Evolutionary conservation across 306 rosid genomes (phyloP), one percentile per base, ranked within the genome.

Genomic region (Medicago lupulina): DNA sequence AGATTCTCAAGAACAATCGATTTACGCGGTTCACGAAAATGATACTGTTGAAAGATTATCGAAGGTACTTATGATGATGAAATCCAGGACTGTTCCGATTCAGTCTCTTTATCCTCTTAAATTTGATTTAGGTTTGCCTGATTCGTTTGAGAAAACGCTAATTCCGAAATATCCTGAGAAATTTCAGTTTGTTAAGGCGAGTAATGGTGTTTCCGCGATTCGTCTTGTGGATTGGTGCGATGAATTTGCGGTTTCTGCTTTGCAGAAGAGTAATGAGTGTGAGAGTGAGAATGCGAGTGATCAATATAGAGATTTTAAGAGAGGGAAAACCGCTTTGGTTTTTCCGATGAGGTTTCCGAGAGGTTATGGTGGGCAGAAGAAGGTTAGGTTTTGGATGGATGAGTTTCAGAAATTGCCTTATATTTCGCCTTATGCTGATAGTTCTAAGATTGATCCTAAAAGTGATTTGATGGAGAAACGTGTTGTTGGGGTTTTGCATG

Each of bases 391-490:
- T 1, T 95, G 98, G 98, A 95, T 95, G 97, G 97, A 89, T 60
- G 97, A 90, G 85, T 95, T 92, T 81, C 96, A 92, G 40, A 90
- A 92, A 78, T 71, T 95, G 38, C 98, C 98, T 5, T 95, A 92
- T 61, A 73, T 92, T 39, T 90, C 97, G 4, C 98, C 98, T 0
- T 95, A 92, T 44, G 92, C 72, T 71, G 89, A 89, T 78, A 86
- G 89, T 1, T 72, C 79, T 16, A 86, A 75, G 8, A 85, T 95
- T 67, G 97, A 90, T 70, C 97, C 97, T 1, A 81, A 72, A 12
- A 92, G 97, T 79, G 98, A 95, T 54, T 89, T 95, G 53, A 95
- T 95, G 98, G 98, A 95, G 88, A 95, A 95, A 73, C 85, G 97
- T 40, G 89, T 87, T 2, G 98, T 95, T 72, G 97, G 98, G 46